Percentiles rank a stretch among this genome's conserved stretches.
Evolutionary conservation across 2,329 filamentous ascomycete species (phyloP).

Genomic region (Xylariaceae sp.): DNA sequence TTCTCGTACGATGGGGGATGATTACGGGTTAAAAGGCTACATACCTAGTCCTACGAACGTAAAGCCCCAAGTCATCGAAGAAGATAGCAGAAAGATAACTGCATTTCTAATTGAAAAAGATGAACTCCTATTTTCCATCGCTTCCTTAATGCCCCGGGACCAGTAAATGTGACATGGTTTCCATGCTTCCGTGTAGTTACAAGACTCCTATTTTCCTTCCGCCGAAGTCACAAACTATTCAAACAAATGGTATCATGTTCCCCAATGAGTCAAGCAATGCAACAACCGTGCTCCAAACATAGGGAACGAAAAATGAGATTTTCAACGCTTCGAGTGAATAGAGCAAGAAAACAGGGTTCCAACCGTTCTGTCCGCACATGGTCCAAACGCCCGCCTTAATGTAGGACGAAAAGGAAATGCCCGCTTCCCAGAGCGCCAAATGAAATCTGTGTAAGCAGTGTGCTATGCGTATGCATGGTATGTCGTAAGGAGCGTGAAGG

Average conservation of each 20-base stretch:
- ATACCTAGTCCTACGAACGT: not conserved
- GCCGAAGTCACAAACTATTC: not conserved
- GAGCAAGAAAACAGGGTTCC: not conserved
- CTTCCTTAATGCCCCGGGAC: not conserved
- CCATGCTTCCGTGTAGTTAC: not conserved
- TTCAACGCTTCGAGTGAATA: not conserved
- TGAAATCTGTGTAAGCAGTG: not conserved
- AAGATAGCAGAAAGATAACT: not conserved
- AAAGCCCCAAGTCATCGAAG: not conserved
- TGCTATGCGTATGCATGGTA: not conserved
- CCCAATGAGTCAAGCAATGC: constrained; percentile 4
- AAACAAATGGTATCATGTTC: constrained; percentile 19
- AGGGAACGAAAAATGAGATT: not conserved
- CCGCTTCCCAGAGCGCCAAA: constrained; percentile 11
- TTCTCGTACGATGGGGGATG: too few species aligned
- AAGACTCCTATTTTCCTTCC: not conserved
- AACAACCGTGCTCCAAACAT: not conserved
- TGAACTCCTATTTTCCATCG: not conserved
- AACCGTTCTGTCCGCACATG: not conserved
- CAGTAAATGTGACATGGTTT: not conserved
- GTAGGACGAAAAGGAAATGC: not conserved
- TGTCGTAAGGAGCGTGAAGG: not conserved
- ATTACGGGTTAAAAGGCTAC: too few species aligned
- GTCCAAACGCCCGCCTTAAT: not conserved
- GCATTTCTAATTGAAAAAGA: not conserved